Evolutionary conservation across 106 monocot genomes (phyloP), one percentile per base, ranked within the genome.

Genomic region (Xerophyta viscosa): DNA sequence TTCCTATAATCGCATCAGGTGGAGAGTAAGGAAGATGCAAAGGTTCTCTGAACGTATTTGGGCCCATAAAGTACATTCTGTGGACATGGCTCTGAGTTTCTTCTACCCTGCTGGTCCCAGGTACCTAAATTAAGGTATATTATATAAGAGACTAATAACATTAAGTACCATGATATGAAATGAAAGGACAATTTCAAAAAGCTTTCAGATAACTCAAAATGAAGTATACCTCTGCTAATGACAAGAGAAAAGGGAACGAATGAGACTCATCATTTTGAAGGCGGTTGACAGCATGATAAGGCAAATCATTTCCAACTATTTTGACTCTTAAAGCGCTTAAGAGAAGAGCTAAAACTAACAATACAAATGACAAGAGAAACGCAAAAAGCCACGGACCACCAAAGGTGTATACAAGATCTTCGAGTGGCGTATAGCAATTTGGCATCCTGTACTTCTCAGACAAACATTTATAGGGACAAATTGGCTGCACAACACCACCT

Each of bases 61-160:
- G 83, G 54, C 92, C 92, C 92, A 92, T 87, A 57, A 92, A 92
- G 57, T 87, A 83, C 80, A 92, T 69, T 55, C 92, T 79, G 42
- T 92, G 83, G n/a, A 80, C 92, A 72, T 92, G 87, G 53, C 80
- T 87, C 66, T 92, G 87, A 48, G 83, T 92, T 71, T 92, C 92
- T 77, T 92, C 92, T 50, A 70, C 92, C 64, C 71, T 68, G 77
- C 92, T 87, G 29, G 92, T 77, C 27, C 83, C 92, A 31, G 83
- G 74, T 51, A 92, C 92, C 92, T 92, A 70, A 17, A 63, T 59
- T 29, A 3, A 41, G 41, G 14, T 20, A 6, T 33, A 44, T 17
- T 14, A 44, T 14, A 17, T 33, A 44, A 44, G 43, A 44, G 43
- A 17, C 10, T 33, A 10, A 33, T n/a, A n/a, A n/a, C n/a, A n/a